Conservation (phyloP, 495 filamentous ascomycete species). For the Eremomyces bilateralis region DNA sequence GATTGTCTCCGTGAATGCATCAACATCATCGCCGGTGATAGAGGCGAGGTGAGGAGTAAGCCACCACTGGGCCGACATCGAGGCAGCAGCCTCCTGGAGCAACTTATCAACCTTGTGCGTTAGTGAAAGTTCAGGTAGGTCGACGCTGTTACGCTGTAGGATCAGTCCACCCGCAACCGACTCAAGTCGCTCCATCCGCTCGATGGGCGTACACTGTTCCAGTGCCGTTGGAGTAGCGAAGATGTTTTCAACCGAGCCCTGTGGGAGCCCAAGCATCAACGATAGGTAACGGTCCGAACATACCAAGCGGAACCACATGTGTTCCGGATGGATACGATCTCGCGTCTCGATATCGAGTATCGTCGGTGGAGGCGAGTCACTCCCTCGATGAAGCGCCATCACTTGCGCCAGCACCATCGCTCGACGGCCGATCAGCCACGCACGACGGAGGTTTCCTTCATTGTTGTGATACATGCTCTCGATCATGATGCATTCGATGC, state of each 20-base stretch:
- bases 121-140: slow-evolving; percentile 5
- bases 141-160: slow-evolving; percentile 15
- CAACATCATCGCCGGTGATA: slow-evolving; percentile 1
- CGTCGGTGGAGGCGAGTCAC: slow-evolving; percentile 1
- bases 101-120: slow-evolving; percentile 16
- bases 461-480: slow-evolving; percentile 26
- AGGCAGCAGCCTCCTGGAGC: slow-evolving; percentile 14
- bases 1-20: slow-evolving; percentile 8
- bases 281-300: slow-evolving; percentile 6
- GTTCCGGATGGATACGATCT: slow-evolving; percentile 1
- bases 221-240: slow-evolving; percentile 6
- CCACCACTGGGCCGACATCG: slow-evolving; percentile 20
- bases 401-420: slow-evolving; percentile 23
- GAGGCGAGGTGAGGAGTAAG: slow-evolving; percentile 9
- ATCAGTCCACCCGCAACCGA: slow-evolving; percentile 13
- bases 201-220: slow-evolving; percentile 8
- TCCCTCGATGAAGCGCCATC: slow-evolving; percentile 23
- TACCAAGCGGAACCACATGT: slow-evolving; percentile 20
- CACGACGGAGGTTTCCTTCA: slow-evolving; percentile 23
- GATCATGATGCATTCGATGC: slow-evolving; percentile 27
- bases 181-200: slow-evolving; percentile 17
- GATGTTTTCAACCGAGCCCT: slow-evolving; percentile 6
- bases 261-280: slow-evolving; percentile 8
- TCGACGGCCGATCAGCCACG: slow-evolving; percentile 23
- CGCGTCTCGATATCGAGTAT: slow-evolving; percentile 4